Evolutionary conservation across 805 yeast species (phyloP).

Genomic region (Cyberlindnera nakhonratchasimensis): DNA sequence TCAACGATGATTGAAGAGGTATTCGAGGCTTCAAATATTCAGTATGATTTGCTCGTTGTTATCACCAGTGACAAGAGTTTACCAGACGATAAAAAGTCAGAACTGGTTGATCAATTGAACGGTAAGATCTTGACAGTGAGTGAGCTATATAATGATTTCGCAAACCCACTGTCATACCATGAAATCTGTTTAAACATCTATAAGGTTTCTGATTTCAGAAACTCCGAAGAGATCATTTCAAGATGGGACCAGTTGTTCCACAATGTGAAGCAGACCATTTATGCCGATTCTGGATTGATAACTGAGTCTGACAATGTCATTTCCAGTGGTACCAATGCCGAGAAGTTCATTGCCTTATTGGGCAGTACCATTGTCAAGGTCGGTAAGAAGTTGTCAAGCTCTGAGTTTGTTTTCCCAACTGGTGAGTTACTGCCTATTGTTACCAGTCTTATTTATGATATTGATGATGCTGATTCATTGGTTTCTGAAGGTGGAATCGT

Average conservation of each 20-base stretch:
- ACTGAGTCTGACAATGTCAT: conserved; percentile 1
- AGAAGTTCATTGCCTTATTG: conserved; percentile 20
- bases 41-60: conserved; percentile 46
- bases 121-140: conserved; percentile 65
- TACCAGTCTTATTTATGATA: conserved; percentile 45
- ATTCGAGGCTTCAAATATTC: conserved; percentile 83
- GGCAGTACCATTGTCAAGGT: conserved; percentile 34
- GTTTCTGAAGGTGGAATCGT: conserved; percentile 47
- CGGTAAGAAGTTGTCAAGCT: conserved; percentile 62
- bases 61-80: conserved; percentile 52
- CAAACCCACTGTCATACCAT: conserved; percentile 84
- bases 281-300: conserved; percentile 1
- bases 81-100: conserved; percentile 44
- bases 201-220: conserved; percentile 81
- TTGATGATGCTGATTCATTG: conserved; percentile 35
- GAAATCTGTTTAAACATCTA: conserved; percentile 76
- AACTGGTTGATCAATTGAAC: conserved; percentile 53
- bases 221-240: conserved; percentile 73
- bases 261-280: conserved; percentile 16
- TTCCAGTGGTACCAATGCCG: conserved; percentile 11
- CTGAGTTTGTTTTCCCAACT: conserved; percentile 80
- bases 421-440: conserved; percentile 65
- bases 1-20: conserved; percentile 70
- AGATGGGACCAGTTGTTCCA: conserved; percentile 77
- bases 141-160: conserved; percentile 79